phyloP scores from a whole-genome alignment of 2,329 filamentous ascomycete species.

The Ophiocordyceps camponoti-saundersi region DNA sequence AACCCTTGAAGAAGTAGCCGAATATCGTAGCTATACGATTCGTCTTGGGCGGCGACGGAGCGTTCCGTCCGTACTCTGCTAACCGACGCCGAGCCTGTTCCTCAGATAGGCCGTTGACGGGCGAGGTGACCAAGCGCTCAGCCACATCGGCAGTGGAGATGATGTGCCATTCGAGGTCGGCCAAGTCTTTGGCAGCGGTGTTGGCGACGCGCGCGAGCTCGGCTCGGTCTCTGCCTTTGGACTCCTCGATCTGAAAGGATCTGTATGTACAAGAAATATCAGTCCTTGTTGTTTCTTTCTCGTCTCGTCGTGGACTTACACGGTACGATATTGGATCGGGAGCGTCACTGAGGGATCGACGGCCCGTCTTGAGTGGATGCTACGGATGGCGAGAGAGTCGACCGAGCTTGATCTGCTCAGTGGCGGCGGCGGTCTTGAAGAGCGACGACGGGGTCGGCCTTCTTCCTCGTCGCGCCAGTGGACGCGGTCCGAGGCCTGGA shows the following conservation, averaged over 20 bases:
- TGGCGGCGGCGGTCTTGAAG: constrained; percentile 2
- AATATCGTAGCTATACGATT: constrained; percentile 38
- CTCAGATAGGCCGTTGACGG: constrained; percentile 38
- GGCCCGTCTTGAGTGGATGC: constrained; percentile 13
- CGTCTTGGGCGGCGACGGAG: constrained; percentile 47
- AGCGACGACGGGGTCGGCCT: constrained; percentile 7
- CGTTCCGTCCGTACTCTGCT: constrained; percentile 48
- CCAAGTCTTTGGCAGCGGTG: constrained; percentile 34
- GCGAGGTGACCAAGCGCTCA: constrained; percentile 38
- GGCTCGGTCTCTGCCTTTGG: constrained; percentile 25
- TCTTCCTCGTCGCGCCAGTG: constrained; percentile 21
- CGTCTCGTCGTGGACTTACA: constrained; percentile 28
- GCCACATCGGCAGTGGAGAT: constrained; percentile 40
- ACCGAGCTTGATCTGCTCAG: constrained; percentile 11
- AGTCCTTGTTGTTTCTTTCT: too few relatives aligned
- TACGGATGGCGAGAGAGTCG: constrained; percentile 24
- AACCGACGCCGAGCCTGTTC: constrained; percentile 38
- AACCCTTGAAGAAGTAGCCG: constrained; percentile 63
- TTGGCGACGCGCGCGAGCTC: constrained; percentile 22
- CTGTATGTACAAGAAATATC: constrained; percentile 6
- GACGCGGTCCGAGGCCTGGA: constrained; percentile 10
- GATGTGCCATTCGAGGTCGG: constrained; percentile 51
- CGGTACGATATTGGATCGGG: constrained; percentile 37
- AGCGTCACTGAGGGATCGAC: constrained; percentile 14
- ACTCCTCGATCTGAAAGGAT: constrained; percentile 39